phyloP scores from a whole-genome alignment of 1,284 basidiomycete species.

The Ganoderma meredithae region DNA sequence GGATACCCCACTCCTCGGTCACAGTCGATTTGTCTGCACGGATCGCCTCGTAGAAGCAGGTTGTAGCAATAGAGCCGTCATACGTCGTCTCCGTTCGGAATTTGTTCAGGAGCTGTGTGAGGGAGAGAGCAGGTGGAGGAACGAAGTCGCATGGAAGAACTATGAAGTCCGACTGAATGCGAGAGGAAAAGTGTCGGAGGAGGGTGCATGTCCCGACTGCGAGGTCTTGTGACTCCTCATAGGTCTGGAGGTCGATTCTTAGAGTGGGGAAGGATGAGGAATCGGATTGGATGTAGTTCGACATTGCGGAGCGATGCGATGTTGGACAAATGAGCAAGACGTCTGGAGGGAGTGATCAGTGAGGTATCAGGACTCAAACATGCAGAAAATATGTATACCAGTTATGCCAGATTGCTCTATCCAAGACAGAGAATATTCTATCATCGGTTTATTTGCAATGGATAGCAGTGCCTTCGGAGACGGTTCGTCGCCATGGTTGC shows the following conservation, averaged over 20 bases:
- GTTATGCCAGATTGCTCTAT: slow-evolving; percentile 86
- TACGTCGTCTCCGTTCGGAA: slow-evolving; percentile 77
- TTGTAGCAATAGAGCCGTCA: slow-evolving; percentile 76
- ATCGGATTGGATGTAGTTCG: slow-evolving; percentile 82
- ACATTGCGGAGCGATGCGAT: slow-evolving; percentile 74
- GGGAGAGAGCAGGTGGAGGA: slow-evolving; percentile 74
- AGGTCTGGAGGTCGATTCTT: slow-evolving; percentile 76
- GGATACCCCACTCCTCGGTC: slow-evolving; percentile 71
- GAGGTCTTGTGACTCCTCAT: slow-evolving; percentile 72
- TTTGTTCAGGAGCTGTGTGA: slow-evolving; percentile 79
- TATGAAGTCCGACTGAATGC: slow-evolving; percentile 85
- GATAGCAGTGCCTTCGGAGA: slow-evolving; percentile 88
- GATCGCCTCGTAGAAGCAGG: slow-evolving; percentile 75
- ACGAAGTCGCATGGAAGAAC: slow-evolving; percentile 93
- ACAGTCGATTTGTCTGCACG: slow-evolving; percentile 61
- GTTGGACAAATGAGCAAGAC: slow-evolving; percentile 86
- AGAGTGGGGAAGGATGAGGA: slow-evolving; percentile 65
- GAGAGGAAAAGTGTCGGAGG: slow-evolving; percentile 71
- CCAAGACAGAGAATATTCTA: slow-evolving; percentile 88
- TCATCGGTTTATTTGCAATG: slow-evolving; percentile 86
- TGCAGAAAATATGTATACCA: slow-evolving; percentile 53
- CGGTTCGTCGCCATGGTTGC: slow-evolving; percentile 75
- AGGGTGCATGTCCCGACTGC: slow-evolving; percentile 74
- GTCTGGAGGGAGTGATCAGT: slow-evolving; percentile 54
- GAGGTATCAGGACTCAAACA: slow-evolving; percentile 18